Percentiles rank a stretch among this genome's conserved stretches.
phyloP scores from a whole-genome alignment of 345 rosid species.

The Populus euphratica region DNA sequence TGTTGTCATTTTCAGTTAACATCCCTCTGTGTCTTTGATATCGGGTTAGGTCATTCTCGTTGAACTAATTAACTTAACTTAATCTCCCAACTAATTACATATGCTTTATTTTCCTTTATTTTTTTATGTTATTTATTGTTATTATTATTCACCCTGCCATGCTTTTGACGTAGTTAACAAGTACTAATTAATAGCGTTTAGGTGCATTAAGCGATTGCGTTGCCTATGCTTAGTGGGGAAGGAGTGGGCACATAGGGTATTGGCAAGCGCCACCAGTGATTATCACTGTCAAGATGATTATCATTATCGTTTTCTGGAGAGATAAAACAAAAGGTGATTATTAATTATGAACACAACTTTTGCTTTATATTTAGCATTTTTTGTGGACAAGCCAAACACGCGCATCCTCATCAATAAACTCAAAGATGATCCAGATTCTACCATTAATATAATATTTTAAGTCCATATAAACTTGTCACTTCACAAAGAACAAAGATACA shows the following conservation, averaged over 20 bases:
- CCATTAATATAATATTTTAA: too few species aligned
- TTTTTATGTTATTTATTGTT: neutral
- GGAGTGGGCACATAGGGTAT: neutral
- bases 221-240: neutral
- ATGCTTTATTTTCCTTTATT: neutral
- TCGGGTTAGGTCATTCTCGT: neutral
- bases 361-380: conserved; percentile 5
- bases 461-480: too few species aligned
- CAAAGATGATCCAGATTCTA: conserved; percentile 29
- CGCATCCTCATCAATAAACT: conserved; percentile 3
- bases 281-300: neutral
- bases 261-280: neutral
- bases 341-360: neutral
- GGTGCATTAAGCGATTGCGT: neutral
- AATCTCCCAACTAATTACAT: conserved; percentile 1
- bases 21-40: neutral
- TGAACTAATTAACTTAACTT: neutral
- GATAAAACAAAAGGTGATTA: neutral
- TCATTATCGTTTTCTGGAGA: neutral
- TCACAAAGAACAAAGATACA: too few species aligned
- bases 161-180: neutral
- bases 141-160: neutral
- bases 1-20: neutral
- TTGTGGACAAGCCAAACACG: neutral
- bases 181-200: neutral